Evolutionary conservation across 2,329 filamentous ascomycete species (phyloP), one percentile per base, ranked within the genome.

Genomic region (Fonsecaea pugnacius): DNA sequence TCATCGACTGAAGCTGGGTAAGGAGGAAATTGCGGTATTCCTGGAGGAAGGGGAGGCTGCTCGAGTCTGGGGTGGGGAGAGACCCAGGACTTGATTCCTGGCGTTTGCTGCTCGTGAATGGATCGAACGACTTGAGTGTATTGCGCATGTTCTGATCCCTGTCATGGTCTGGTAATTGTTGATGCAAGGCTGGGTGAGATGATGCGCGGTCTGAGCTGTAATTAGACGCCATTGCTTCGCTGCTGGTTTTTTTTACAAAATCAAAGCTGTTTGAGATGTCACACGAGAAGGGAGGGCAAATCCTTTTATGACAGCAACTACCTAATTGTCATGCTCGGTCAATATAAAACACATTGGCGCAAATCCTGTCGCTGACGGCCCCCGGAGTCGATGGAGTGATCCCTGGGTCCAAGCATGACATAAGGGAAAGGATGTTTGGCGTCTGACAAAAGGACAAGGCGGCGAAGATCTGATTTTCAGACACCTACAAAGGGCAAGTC

Each of bases 21-120:
- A 24, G 24, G 32, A 59, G 46, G 46, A 52, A 59, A n/a, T n/a
- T 8, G 1, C 57, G 57, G 10, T 59, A 59, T 16, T 27, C 33
- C 18, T 52, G 18, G 4, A 59, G 30, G 32, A 30, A 14, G 9
- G 18, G 8, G n/a, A 48, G 43, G 21, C 18, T 18, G 21, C 21
- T 14, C 21, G 12, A 27, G 27, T 48, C 43, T 14, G 21, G 18
- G 43, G 21, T 16, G 5, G 32, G 27, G 27, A 12, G 21, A 32
- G 51, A 30, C 51, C 33, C 6, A 18, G 51, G 27, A 33, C 6
- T 53, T 5, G 21, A 18, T 48, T 27, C 8, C 30, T 24, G 7
- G 16, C n/a, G 35, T 8, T 16, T 35, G 55, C 38, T 36, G 36
- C n/a, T 8, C 16, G 24, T n/a, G 38, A 8, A 18, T 16, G 36